Evolutionary conservation across 164 flowering plant species (phyloP).

Genomic region (Chimonanthus praecox): DNA sequence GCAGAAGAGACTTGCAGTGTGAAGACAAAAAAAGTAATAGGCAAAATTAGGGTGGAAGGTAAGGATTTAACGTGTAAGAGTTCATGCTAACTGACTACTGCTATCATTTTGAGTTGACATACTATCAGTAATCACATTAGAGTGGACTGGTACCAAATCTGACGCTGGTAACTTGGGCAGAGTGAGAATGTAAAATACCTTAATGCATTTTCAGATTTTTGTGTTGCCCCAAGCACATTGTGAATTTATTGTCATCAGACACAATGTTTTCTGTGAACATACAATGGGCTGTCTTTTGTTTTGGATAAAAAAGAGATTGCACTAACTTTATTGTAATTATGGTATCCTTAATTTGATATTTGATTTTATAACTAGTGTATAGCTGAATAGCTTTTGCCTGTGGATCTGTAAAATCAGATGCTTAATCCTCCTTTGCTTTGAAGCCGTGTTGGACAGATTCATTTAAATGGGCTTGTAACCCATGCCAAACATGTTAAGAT

Average conservation of each 20-base stretch:
- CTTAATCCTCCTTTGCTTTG: no score
- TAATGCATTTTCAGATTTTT: no score
- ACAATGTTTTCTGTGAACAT: neutral
- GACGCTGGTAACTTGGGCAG: neutral
- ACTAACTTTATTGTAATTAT: no score
- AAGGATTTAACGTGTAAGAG: conserved; percentile 1
- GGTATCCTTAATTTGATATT: neutral
- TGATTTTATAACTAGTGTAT: neutral
- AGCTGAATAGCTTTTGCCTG: neutral
- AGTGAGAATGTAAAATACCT: no score
- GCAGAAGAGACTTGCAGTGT: conserved; percentile 38
- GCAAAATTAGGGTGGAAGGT: conserved; percentile 89
- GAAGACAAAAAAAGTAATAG: conserved; percentile 52
- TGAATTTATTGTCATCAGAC: neutral
- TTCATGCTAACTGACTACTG: neutral
- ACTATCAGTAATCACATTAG: neutral
- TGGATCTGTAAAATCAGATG: no score
- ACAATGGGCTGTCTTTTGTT: neutral
- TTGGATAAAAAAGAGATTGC: neutral
- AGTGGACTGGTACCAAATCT: neutral
- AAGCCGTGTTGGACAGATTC: no score
- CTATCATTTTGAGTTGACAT: neutral
- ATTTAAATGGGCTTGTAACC: no score
- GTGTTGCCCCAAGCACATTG: neutral
- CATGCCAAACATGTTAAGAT: no score